Evolutionary conservation across 2,329 filamentous ascomycete species (phyloP).

Genomic region (Monosporascus sp.): DNA sequence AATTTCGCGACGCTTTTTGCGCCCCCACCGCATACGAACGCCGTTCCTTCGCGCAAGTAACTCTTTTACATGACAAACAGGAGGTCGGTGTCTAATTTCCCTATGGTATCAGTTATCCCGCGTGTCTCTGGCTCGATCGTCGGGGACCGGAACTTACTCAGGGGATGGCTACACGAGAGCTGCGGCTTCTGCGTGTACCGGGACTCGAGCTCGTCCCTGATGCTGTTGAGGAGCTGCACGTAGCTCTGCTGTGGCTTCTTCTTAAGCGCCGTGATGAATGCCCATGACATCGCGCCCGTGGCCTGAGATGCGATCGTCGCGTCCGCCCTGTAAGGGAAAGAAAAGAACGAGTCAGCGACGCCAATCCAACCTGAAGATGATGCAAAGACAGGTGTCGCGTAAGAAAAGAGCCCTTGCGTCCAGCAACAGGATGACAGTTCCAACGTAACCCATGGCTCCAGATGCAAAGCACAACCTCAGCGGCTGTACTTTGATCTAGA

Average conservation of each 20-base stretch:
- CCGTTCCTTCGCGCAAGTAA: neutral
- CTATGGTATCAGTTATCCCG: constrained; percentile 6
- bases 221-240: constrained; percentile 89
- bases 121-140: constrained; percentile 14
- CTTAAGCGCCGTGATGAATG: constrained; percentile 85
- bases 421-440: constrained; percentile 8
- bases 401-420: neutral
- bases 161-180: constrained; percentile 88
- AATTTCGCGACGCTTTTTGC: no score
- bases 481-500: constrained; percentile 35
- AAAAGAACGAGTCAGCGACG: constrained; percentile 14
- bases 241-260: constrained; percentile 96
- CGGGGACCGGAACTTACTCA: constrained; percentile 58
- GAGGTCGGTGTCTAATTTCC: constrained; percentile 11
- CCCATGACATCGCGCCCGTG: constrained; percentile 97
- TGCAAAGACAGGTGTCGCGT: neutral
- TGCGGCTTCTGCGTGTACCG: constrained; percentile 96
- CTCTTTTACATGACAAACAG: constrained; percentile 8
- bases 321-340: constrained; percentile 62
- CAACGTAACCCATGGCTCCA: constrained; percentile 43
- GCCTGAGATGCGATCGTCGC: constrained; percentile 82
- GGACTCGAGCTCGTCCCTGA: constrained; percentile 78
- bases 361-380: neutral
- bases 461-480: constrained; percentile 32
- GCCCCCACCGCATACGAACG: neutral